Base-by-base conservation (phyloP, 2,329 filamentous ascomycete genomes). In the Cladosporium velox region DNA sequence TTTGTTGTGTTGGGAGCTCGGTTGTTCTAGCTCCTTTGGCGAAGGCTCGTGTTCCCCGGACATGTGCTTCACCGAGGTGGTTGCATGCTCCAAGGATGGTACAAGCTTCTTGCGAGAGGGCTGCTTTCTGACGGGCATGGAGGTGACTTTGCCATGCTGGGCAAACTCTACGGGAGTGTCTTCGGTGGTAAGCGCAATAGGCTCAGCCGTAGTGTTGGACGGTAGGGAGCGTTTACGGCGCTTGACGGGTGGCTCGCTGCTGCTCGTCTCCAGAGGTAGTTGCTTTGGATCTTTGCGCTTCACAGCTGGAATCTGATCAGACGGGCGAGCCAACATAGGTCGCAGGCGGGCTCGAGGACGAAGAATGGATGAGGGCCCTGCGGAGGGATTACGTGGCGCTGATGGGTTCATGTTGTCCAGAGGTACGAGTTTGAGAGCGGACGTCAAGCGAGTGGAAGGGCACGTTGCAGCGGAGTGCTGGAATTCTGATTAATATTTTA, bases 401-500 rank as follows among this genome's bases (percentile, higher is more conserved):
- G 51, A 30, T 54, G 51, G 26, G 51, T n/a, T 54, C 51, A 54
- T 54, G 51, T 28, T 54, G 51, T 54, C 41, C 8, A n/a, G 18
- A n/a, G 28, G 28, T 30, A 47, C 41, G 41, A 47, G n/a, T 47
- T 47, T 47, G 41, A 18, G n/a, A 47, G 41, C 3, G 41, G n/a
- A 32, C 4, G 51, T 54, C 26, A 30, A 54, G 28, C 26, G 51
- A 32, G 51, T 30, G 51, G 24, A 30, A 54, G 28, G 3, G 41
- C 8, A 47, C n/a, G n/a, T 47, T 21, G 51, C 7, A n/a, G 26
- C 30, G 24, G 3, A 4, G 24, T 52, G 26, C 15, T 52, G 24
- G 21, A 7, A 10, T 32, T 30, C 0, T 7, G 15, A 30, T 10
- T 54, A 11, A 15, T 15, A 21, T 30, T 11, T 30, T n/a, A 54